A percentile compares a stretch with the other conserved stretches of the same genome.
Evolutionary conservation across 169 alveolate species (phyloP).

Genomic region (Ichthyophthirius multifiliis): DNA sequence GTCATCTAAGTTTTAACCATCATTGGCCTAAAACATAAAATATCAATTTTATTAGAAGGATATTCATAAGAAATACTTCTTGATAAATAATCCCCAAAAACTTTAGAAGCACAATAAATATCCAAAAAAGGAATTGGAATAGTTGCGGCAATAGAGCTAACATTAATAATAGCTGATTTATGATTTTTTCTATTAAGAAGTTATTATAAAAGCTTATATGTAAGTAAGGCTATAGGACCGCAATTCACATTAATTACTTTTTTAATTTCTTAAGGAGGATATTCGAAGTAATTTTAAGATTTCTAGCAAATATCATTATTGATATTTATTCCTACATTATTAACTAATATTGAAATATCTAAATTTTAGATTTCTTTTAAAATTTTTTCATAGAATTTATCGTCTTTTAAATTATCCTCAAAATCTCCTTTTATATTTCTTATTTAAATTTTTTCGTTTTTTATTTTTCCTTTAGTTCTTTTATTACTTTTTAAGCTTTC

Average conservation of each 20-base stretch:
- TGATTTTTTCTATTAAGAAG: too few relatives aligned
- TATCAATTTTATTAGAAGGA: not conserved
- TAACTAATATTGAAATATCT: conserved; percentile 34
- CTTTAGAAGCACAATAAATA: not conserved
- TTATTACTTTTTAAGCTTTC: conserved; percentile 30
- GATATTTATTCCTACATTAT: conserved; percentile 27
- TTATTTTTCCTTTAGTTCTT: not conserved
- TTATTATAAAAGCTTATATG: too few relatives aligned
- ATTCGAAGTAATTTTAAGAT: too few relatives aligned
- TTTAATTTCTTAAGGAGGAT: too few relatives aligned
- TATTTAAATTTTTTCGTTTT: not conserved
- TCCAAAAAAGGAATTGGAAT: too few relatives aligned
- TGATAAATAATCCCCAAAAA: not conserved
- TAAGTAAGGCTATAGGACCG: too few relatives aligned
- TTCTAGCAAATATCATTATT: too few relatives aligned
- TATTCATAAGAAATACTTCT: not conserved
- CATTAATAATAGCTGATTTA: too few relatives aligned
- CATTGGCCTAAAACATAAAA: not conserved
- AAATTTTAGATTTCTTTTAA: not conserved
- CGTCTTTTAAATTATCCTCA: not conserved
- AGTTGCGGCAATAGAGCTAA: too few relatives aligned
- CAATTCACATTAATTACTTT: too few relatives aligned
- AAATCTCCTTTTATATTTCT: conserved; percentile 3
- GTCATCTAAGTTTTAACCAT: not conserved
- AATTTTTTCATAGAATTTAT: not conserved